Percentiles rank a stretch among this genome's conserved stretches.
phyloP scores from a whole-genome alignment of 2,329 filamentous ascomycete genomes.

The Cytospora piceae region DNA sequence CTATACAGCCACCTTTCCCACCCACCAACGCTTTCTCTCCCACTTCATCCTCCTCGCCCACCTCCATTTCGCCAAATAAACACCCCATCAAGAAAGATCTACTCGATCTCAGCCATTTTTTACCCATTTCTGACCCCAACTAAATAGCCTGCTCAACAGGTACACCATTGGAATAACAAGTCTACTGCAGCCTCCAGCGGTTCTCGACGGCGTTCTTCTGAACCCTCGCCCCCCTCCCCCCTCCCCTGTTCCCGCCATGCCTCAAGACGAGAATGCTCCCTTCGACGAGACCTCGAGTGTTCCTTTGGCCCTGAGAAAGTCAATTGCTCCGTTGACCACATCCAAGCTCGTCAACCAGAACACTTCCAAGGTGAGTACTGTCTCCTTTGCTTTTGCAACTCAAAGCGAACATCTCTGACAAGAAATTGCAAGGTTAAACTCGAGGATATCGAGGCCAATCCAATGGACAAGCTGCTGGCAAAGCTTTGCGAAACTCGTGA shows the following conservation, averaged over 20 bases:
- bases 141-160: slow-evolving; percentile 18
- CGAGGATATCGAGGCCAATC: slow-evolving; percentile 50
- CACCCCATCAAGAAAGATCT: slow-evolving; percentile 23
- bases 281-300: slow-evolving; percentile 18
- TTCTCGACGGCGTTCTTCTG: slow-evolving; percentile 6
- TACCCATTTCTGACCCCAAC: slow-evolving; percentile 22
- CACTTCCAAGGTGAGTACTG: slow-evolving; percentile 52
- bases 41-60: not conserved
- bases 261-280: slow-evolving; percentile 28
- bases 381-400: not conserved
- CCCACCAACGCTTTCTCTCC: slow-evolving; percentile 26
- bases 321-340: slow-evolving; percentile 52
- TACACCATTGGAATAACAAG: slow-evolving; percentile 25
- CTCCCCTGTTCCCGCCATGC: slow-evolving; percentile 15
- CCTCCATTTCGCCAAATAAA: slow-evolving; percentile 9
- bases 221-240: too few relatives aligned
- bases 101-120: slow-evolving; percentile 29
- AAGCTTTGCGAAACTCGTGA: slow-evolving; percentile 39
- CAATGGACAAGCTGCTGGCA: slow-evolving; percentile 74
- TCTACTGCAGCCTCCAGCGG: slow-evolving; percentile 14
- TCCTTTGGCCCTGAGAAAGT: slow-evolving; percentile 44
- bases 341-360: slow-evolving; percentile 61
- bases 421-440: slow-evolving; percentile 46
- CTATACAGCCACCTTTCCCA: slow-evolving; percentile 6
- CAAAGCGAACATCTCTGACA: slow-evolving; percentile 29